phyloP scores from a whole-genome alignment of 768 basidiomycete genomes.

The Boletus pseudo-olivaceus region DNA sequence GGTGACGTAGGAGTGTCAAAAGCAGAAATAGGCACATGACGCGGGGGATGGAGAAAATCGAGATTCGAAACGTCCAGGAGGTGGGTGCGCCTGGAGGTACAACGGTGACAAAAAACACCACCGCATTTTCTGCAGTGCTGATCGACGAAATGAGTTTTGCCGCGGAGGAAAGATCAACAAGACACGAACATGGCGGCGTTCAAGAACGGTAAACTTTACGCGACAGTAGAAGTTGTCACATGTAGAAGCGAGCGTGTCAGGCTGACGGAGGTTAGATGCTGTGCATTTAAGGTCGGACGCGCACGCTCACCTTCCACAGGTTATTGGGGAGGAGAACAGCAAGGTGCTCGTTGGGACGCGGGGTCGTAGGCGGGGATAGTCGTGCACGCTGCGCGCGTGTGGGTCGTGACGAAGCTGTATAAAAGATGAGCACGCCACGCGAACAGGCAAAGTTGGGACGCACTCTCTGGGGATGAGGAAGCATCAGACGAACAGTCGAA shows the following conservation, averaged over 20 bases:
- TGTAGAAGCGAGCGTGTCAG: constrained; percentile 54
- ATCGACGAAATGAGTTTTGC: constrained; percentile 20
- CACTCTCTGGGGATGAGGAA: constrained; percentile 12
- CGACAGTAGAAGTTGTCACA: constrained; percentile 78
- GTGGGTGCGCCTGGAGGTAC: constrained; percentile 55
- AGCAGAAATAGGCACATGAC: constrained; percentile 53
- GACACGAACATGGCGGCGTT: constrained; percentile 68
- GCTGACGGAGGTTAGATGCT: constrained; percentile 36
- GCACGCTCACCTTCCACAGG: constrained; percentile 66
- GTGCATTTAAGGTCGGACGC: not conserved
- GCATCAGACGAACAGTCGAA: constrained; percentile 13
- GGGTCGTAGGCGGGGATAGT: constrained; percentile 17
- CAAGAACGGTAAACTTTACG: constrained; percentile 60
- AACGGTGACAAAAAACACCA: constrained; percentile 67
- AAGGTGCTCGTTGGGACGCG: constrained; percentile 62
- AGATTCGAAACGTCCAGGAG: constrained; percentile 74
- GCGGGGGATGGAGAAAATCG: constrained; percentile 67
- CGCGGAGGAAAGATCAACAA: not conserved
- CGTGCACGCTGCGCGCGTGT: constrained; percentile 15
- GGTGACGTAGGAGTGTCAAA: constrained; percentile 63
- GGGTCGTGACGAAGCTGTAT: constrained; percentile 23
- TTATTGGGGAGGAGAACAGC: constrained; percentile 67
- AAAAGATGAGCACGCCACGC: not conserved
- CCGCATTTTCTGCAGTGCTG: constrained; percentile 86
- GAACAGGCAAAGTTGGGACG: not conserved